Percentiles rank a stretch among this genome's conserved stretches.
Conservation (phyloP, 2,329 filamentous ascomycete species). For the Ophiostoma novo-ulmi region DNA sequence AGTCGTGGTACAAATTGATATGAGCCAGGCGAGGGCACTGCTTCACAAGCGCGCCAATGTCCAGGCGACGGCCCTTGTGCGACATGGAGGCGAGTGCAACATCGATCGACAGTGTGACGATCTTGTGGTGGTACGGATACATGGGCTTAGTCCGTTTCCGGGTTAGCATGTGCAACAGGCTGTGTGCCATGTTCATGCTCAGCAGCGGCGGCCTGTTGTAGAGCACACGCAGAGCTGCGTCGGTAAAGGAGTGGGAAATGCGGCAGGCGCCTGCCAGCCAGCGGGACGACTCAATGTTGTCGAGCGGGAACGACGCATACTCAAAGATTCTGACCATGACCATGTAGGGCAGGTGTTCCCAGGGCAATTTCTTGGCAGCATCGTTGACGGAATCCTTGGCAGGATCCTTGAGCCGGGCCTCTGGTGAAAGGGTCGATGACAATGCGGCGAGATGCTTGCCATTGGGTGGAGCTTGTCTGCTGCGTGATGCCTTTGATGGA, state of each 20-base stretch:
- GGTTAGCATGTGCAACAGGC: conserved; percentile 51
- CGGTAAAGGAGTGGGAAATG: conserved; percentile 60
- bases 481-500: not conserved
- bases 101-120: conserved; percentile 65
- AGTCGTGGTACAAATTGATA: conserved; percentile 65
- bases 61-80: conserved; percentile 47
- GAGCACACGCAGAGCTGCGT: conserved; percentile 67
- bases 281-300: conserved; percentile 39
- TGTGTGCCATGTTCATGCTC: conserved; percentile 40
- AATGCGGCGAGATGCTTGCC: not conserved
- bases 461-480: not conserved
- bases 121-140: conserved; percentile 65
- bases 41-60: conserved; percentile 49
- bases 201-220: conserved; percentile 65
- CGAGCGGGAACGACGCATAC: conserved; percentile 58
- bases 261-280: conserved; percentile 64
- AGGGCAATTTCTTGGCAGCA: conserved; percentile 27
- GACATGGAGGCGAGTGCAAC: conserved; percentile 53
- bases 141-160: conserved; percentile 44
- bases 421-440: not conserved
- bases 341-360: conserved; percentile 43
- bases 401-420: not conserved
- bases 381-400: not conserved
- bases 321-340: conserved; percentile 66
- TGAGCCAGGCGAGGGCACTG: conserved; percentile 62